These are phyloP conservation scores for Luffa aegyptiaca DNA, from an alignment of 306 rosid species.

Conservation along the genomic window DNA sequence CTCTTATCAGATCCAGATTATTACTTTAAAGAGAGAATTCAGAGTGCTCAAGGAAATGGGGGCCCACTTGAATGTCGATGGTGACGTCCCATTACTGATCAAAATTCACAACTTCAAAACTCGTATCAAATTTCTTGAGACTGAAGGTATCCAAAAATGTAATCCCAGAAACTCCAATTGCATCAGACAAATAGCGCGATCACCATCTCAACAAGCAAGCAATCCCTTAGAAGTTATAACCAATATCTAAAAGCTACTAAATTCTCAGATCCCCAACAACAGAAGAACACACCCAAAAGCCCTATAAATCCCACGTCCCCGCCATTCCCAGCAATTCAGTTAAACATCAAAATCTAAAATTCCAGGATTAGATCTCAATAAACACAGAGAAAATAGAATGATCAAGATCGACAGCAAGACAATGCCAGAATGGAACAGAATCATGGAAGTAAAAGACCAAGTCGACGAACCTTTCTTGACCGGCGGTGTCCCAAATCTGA, in stretches of 20 bases:
- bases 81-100: background rate
- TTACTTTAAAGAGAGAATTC: background rate
- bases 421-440: background rate
- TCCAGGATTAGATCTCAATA: background rate
- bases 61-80: background rate
- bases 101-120: background rate
- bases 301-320: background rate
- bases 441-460: background rate
- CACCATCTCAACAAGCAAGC: background rate
- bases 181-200: background rate
- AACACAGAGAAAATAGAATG: background rate
- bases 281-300: background rate
- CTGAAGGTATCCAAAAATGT: background rate
- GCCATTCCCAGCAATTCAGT: background rate
- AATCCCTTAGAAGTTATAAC: background rate
- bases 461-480: constrained; percentile 36
- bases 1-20: background rate
- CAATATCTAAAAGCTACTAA: background rate
- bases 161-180: background rate
- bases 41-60: background rate
- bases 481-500: constrained; percentile 65
- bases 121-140: background rate
- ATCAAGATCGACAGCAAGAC: constrained; percentile 8
- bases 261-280: background rate
- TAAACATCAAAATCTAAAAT: background rate